Base-by-base conservation (phyloP, 2,329 filamentous ascomycete genomes). In the Alternaria brassicae region DNA sequence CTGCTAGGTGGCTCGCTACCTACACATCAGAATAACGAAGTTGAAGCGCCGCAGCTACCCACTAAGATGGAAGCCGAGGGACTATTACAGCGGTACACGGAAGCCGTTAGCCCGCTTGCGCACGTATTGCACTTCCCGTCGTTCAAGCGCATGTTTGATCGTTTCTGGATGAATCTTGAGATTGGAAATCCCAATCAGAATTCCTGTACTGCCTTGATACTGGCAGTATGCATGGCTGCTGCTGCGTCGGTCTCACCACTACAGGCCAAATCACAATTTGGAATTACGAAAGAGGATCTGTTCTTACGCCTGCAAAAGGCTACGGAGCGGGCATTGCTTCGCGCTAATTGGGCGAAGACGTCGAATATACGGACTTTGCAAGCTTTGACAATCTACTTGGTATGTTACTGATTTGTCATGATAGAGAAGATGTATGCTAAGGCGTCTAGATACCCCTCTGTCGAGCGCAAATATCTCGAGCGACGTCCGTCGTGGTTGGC, bases 241-340 rank as follows among this genome's bases (percentile, higher is more conserved):
- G 72, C 75, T 27, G 74, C 75, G 15, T 75, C 72, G 1, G 65
- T 78, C n/a, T 76, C 75, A 2, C 71, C 75, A 10, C 54, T 78
- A 28, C 75, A 77, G 60, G 73, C 75, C n/a, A 78, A 77, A 44
- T 75, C 75, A 15, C 75, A 78, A 30, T 78, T 78, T 50, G 73
- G 75, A 28, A 76, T 77, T 25, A 74, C 75, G 0, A 76, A 76
- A 59, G 75, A 78, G 54, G 75, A 77, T 21, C 40, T 78, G 21
- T 76, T 77, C 41, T 37, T 75, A 21, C 65, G 74, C 45, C 55
- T 78, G 19, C 75, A 78, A 39, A 76, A 72, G 45, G 75, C 75
- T n/a, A 78, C 75, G 0, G 75, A 78, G 62, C 61, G 71, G 47
- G 75, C 75, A 25, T 53, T 78, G 13, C 64, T 77, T 6, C 72